Evolutionary conservation across 805 yeast species (phyloP).

Genomic region (Priceomyces haplophilus): DNA sequence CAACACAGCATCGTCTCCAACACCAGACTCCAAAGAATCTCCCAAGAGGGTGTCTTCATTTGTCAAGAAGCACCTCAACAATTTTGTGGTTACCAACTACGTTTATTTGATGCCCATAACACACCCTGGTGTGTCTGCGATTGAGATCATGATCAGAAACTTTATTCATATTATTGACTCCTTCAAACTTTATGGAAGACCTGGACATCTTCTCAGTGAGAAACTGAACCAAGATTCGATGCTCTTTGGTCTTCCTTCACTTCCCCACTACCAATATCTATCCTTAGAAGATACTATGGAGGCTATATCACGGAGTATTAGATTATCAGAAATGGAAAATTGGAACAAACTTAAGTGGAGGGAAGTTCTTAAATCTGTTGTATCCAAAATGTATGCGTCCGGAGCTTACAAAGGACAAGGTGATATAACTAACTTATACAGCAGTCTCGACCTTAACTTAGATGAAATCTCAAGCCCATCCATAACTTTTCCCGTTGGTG

Average conservation of each 20-base stretch:
- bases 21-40: slow-evolving; percentile 5
- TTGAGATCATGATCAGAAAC: slow-evolving; percentile 70
- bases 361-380: slow-evolving; percentile 17
- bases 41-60: slow-evolving; percentile 15
- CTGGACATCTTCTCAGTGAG: slow-evolving; percentile 68
- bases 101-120: slow-evolving; percentile 70
- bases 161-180: slow-evolving; percentile 68
- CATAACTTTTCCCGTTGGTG: slow-evolving; percentile 4
- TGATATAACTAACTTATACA: slow-evolving; percentile 31
- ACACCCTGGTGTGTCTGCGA: slow-evolving; percentile 69
- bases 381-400: slow-evolving; percentile 12
- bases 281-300: slow-evolving; percentile 24
- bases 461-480: slow-evolving; percentile 9
- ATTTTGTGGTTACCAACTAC: slow-evolving; percentile 33
- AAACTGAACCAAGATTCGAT: slow-evolving; percentile 63
- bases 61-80: slow-evolving; percentile 26
- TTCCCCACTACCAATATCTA: slow-evolving; percentile 66
- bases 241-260: slow-evolving; percentile 70
- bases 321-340: slow-evolving; percentile 15
- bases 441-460: slow-evolving; percentile 11
- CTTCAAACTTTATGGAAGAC: slow-evolving; percentile 73
- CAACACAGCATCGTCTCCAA: slow-evolving; percentile 24
- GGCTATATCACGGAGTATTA: slow-evolving; percentile 17
- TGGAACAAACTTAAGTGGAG: slow-evolving; percentile 33
- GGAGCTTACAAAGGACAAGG: slow-evolving; percentile 35